phyloP scores from a whole-genome alignment of 1,284 basidiomycete species.

The Malassezia arunalokei region DNA sequence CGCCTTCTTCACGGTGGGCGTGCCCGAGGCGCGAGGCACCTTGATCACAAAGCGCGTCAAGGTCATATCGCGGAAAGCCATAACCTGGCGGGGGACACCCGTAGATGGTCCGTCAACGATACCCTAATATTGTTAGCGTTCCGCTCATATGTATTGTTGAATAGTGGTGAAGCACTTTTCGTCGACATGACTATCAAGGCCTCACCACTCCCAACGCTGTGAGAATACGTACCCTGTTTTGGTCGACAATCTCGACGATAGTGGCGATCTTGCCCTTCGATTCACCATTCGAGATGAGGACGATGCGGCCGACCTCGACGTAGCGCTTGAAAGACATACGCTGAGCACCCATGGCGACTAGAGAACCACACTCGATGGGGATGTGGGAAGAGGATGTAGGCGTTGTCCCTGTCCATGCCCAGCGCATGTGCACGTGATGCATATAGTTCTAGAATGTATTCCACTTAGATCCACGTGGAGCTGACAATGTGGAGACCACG shows the following conservation, averaged over 20 bases:
- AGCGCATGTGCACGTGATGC: background rate
- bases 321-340: slow-evolving; percentile 66
- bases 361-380: slow-evolving; percentile 2
- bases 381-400: slow-evolving; percentile 9
- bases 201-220: background rate
- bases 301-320: slow-evolving; percentile 95
- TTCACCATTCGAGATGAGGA: slow-evolving; percentile 83
- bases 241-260: slow-evolving; percentile 95
- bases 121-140: slow-evolving; percentile 53
- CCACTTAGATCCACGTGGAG: background rate
- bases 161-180: background rate
- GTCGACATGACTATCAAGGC: background rate
- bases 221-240: slow-evolving; percentile 68
- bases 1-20: slow-evolving; percentile 70
- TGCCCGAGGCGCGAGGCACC: slow-evolving; percentile 75
- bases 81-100: slow-evolving; percentile 77
- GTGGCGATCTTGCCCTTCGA: slow-evolving; percentile 79
- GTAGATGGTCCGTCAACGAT: slow-evolving; percentile 88
- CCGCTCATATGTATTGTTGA: background rate
- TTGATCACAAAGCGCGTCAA: slow-evolving; percentile 77
- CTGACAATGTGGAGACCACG: background rate
- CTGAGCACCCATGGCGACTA: slow-evolving; percentile 23
- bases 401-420: background rate
- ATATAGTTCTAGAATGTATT: slow-evolving; percentile 3
- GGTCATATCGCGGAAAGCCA: slow-evolving; percentile 80